A percentile compares a stretch with the other conserved stretches of the same genome.
Conservation (phyloP, 2,329 filamentous ascomycete genomes). For the Cadophora luteo-olivacea region DNA sequence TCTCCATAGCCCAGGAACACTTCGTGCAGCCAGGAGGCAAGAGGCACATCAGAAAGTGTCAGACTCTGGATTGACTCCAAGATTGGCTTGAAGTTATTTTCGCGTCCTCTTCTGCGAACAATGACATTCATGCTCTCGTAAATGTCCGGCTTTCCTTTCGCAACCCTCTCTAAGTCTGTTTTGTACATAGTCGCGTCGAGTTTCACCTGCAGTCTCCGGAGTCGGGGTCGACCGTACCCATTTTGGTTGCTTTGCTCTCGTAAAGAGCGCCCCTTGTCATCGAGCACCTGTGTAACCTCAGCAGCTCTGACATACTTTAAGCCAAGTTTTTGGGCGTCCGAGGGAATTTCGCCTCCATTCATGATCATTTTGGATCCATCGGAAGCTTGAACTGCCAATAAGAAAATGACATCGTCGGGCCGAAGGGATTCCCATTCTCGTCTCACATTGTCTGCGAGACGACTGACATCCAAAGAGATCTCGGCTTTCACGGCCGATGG, state of each 20-base stretch:
- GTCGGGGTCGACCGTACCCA: slow-evolving; percentile 64
- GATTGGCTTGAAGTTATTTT: slow-evolving; percentile 97
- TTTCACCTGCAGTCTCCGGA: slow-evolving; percentile 77
- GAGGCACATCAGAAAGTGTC: slow-evolving; percentile 81
- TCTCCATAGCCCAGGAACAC: slow-evolving; percentile 98
- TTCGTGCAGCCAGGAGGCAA: slow-evolving; percentile 93
- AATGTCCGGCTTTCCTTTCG: slow-evolving; percentile 74
- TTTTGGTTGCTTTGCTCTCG: slow-evolving; percentile 70
- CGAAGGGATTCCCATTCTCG: slow-evolving; percentile 90
- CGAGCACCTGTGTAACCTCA: slow-evolving; percentile 83
- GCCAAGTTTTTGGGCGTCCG: slow-evolving; percentile 66
- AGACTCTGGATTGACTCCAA: slow-evolving; percentile 90
- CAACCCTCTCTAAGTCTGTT: slow-evolving; percentile 71
- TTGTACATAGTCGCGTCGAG: slow-evolving; percentile 82
- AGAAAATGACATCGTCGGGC: slow-evolving; percentile 87
- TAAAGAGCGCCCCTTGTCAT: slow-evolving; percentile 80
- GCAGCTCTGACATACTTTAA: slow-evolving; percentile 79
- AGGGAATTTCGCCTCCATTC: slow-evolving; percentile 58
- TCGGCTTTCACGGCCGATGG: slow-evolving; percentile 89
- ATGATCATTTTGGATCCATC: slow-evolving; percentile 54
- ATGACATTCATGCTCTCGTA: slow-evolving; percentile 88
- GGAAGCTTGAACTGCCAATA: slow-evolving; percentile 75
- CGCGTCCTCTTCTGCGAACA: slow-evolving; percentile 80
- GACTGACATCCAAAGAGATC: slow-evolving; percentile 81
- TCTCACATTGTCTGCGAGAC: slow-evolving; percentile 76